Percentiles rank a stretch among this genome's conserved stretches.
Evolutionary conservation across 768 basidiomycete genomes (phyloP).

Genomic region (Butyriboletus loyo): DNA sequence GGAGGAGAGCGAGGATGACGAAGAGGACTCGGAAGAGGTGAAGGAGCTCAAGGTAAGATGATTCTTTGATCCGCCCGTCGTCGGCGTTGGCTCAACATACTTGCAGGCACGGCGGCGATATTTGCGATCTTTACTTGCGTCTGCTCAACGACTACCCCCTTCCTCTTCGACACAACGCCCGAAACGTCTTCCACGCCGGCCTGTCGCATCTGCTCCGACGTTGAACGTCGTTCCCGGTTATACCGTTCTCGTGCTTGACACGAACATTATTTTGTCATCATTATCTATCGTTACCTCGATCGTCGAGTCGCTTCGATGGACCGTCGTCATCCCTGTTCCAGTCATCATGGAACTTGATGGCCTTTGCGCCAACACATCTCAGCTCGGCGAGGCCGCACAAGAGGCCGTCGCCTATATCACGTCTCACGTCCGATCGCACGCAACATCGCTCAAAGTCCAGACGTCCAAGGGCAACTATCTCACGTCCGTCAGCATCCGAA

Average conservation of each 20-base stretch:
- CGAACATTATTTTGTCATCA: slow-evolving; percentile 89
- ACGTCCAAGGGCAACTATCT: slow-evolving; percentile 96
- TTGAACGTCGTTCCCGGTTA: slow-evolving; percentile 77
- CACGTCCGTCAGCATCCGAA: slow-evolving; percentile 72
- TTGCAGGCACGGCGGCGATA: slow-evolving; percentile 70
- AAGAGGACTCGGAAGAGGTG: slow-evolving; percentile 68
- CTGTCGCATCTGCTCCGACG: slow-evolving; percentile 35
- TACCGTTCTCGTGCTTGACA: slow-evolving; percentile 89
- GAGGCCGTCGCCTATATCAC: slow-evolving; percentile 75
- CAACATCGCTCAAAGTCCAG: slow-evolving; percentile 84
- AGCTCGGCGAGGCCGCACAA: slow-evolving; percentile 73
- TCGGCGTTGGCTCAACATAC: slow-evolving; percentile 5
- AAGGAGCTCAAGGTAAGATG: slow-evolving; percentile 71
- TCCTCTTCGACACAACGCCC: slow-evolving; percentile 27
- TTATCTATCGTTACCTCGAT: slow-evolving; percentile 69
- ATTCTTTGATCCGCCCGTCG: background rate
- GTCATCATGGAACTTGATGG: slow-evolving; percentile 98
- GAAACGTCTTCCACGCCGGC: slow-evolving; percentile 27
- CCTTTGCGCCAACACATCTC: slow-evolving; percentile 59
- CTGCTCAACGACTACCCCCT: slow-evolving; percentile 34
- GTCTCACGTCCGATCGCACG: slow-evolving; percentile 69
- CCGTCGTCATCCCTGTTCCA: slow-evolving; percentile 85
- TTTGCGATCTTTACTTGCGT: slow-evolving; percentile 63
- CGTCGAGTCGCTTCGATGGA: slow-evolving; percentile 81
- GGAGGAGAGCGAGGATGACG: slow-evolving; percentile 51